Evolutionary conservation across 1,284 basidiomycete genomes (phyloP), one percentile per base, ranked within the genome.

Genomic region (Cutaneotrichosporon arboriforme): DNA sequence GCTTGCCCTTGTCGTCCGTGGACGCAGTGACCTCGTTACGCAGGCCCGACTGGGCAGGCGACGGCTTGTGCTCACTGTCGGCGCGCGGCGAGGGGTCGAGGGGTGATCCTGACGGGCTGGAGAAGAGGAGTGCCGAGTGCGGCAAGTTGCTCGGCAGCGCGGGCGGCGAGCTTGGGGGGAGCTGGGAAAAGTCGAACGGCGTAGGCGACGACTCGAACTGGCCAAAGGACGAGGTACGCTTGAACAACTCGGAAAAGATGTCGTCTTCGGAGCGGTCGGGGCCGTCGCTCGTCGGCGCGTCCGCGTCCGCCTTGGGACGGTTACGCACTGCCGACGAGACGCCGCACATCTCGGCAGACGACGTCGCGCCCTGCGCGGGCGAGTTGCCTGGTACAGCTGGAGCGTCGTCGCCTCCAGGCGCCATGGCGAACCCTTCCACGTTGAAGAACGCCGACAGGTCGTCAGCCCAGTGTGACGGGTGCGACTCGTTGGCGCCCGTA

Each of bases 381-480:
- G 54, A 21, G 36, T 18, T 21, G 46, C 14, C 33, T 8, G 33
- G 33, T 13, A n/a, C 35, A 12, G 31, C 23, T 18, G 21, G 18
- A 31, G 34, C 9, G 21, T 23, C 33, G 17, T 4, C 4, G 17
- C 33, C 26, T 7, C 42, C 22, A 7, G 56, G 49, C 7, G 61
- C 45, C 55, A 63, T 60, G 13, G 60, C 52, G 52, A 69, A 69
- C 3, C 66, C 65, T 15, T 69, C 69, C 7, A 71, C 61, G 48
- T 72, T 62, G 53, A 72, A 71, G 46, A 71, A 68, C 8, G 67
- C 61, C 3, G 67, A 69, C 2, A 68, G 44, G 44, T 72, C 67
- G n/a, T 59, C 56, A 22, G 55, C 54, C 67, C 68, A 69, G 12
- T 39, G 10, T 1, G 23, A 8, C 7, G 39, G 9, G 17, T 48